Evolutionary conservation across 345 rosid species (phyloP).

Genomic region (Rhodomyrtus tomentosa): DNA sequence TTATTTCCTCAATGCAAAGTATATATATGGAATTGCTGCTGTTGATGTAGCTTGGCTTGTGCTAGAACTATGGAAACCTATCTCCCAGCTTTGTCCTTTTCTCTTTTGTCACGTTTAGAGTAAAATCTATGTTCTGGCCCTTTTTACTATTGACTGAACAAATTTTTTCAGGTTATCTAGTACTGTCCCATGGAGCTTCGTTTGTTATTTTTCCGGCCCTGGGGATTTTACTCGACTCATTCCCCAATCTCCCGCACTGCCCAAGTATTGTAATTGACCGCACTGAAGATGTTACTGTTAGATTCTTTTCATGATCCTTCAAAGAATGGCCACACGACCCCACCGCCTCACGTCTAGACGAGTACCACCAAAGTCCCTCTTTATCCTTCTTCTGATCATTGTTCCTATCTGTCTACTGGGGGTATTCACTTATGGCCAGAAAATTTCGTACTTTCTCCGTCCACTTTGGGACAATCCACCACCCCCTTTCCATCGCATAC

Average conservation of each 20-base stretch:
- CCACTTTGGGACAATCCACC: constrained; percentile 93
- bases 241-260: not conserved
- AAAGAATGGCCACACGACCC: constrained; percentile 37
- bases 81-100: not conserved
- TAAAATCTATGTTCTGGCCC: not conserved
- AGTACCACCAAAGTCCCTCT: constrained; percentile 21
- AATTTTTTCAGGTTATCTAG: not conserved
- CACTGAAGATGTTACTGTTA: not conserved
- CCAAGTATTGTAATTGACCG: not conserved
- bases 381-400: constrained; percentile 27
- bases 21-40: not conserved
- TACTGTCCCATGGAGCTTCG: not conserved
- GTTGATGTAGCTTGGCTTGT: not conserved
- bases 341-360: constrained; percentile 20
- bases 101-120: not conserved
- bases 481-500: constrained; percentile 48
- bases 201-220: not conserved
- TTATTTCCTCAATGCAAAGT: not conserved
- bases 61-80: not conserved
- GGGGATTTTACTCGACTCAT: not conserved
- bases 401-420: constrained; percentile 41
- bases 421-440: constrained; percentile 26
- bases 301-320: constrained; percentile 6
- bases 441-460: constrained; percentile 56
- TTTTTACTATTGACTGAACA: not conserved